A percentile compares a stretch with the other conserved stretches of the same genome.
Conservation (phyloP, 1,284 basidiomycete genomes). For the Cystobasidium slooffiae region DNA sequence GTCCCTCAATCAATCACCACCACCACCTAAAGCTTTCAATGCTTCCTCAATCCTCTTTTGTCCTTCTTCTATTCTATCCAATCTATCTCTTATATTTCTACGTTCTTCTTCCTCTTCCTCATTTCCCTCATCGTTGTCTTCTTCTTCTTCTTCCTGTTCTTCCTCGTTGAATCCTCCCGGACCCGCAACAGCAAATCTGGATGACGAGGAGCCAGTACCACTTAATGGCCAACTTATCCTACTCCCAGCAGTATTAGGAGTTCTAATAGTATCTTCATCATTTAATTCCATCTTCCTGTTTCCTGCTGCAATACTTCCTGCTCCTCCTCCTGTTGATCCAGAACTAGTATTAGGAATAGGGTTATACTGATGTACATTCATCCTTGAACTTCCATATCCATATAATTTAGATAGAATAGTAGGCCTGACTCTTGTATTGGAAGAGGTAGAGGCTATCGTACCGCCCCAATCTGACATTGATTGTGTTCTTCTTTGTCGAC, state of each 20-base stretch:
- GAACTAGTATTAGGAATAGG: neutral
- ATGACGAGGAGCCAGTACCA: too few relatives aligned
- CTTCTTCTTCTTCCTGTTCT: neutral
- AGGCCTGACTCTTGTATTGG: constrained; percentile 30
- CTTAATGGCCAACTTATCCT: too few relatives aligned
- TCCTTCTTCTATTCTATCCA: constrained; percentile 44
- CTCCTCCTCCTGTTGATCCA: neutral
- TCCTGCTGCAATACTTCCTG: too few relatives aligned
- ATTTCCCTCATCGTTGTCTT: constrained; percentile 1
- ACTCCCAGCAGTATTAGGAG: too few relatives aligned
- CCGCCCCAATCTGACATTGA: constrained; percentile 40
- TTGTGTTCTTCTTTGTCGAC: constrained; percentile 20
- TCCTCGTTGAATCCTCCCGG: neutral
- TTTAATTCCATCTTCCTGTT: too few relatives aligned
- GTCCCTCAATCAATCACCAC: constrained; percentile 16
- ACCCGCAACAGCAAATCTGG: too few relatives aligned
- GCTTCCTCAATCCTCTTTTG: constrained; percentile 44
- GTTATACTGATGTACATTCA: neutral
- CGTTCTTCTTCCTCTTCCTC: constrained; percentile 26
- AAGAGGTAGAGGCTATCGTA: constrained; percentile 15
- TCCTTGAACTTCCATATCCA: constrained; percentile 7
- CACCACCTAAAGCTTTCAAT: constrained; percentile 32
- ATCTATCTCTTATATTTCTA: constrained; percentile 16
- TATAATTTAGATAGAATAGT: constrained; percentile 43
- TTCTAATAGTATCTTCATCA: too few relatives aligned